Percentiles rank a stretch among this genome's conserved stretches.
Conservation (phyloP, 1,139 yeast genomes). For the Hemisphaericaspora xylanilytica region DNA sequence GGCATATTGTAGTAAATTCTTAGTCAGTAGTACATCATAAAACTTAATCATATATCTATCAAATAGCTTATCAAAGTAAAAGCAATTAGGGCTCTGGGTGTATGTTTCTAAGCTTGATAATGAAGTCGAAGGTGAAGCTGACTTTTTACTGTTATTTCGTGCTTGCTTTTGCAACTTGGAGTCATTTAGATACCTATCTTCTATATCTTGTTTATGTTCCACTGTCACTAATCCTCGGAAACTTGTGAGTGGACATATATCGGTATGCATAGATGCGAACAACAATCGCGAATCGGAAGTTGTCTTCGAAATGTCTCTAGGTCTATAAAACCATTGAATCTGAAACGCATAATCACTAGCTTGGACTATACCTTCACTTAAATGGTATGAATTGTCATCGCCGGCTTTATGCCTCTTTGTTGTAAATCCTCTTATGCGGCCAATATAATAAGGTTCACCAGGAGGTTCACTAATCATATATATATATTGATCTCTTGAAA, state of each 20-base stretch:
- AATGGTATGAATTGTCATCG: background rate
- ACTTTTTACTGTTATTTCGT: slow-evolving; percentile 5
- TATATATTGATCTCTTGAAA: slow-evolving; percentile 62
- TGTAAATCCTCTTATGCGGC: slow-evolving; percentile 77
- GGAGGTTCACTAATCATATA: slow-evolving; percentile 92
- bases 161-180: slow-evolving; percentile 3
- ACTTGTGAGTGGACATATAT: slow-evolving; percentile 72
- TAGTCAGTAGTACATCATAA: slow-evolving; percentile 61
- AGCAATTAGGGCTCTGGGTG: slow-evolving; percentile 60
- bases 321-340: slow-evolving; percentile 91
- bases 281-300: slow-evolving; percentile 71
- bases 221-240: slow-evolving; percentile 77
- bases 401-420: slow-evolving; percentile 23
- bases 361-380: slow-evolving; percentile 18
- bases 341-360: slow-evolving; percentile 58
- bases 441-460: slow-evolving; percentile 91
- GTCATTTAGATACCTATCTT: slow-evolving; percentile 27
- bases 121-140: slow-evolving; percentile 17
- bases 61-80: slow-evolving; percentile 82
- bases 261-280: slow-evolving; percentile 85
- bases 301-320: slow-evolving; percentile 73
- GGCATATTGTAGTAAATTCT: slow-evolving; percentile 49
- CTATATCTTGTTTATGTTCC: slow-evolving; percentile 64
- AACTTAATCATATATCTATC: slow-evolving; percentile 84
- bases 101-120: slow-evolving; percentile 43